These are phyloP conservation scores for Fusarium verrucosum DNA, from an alignment of 2,329 filamentous ascomycete species.

Conservation along the genomic window DNA sequence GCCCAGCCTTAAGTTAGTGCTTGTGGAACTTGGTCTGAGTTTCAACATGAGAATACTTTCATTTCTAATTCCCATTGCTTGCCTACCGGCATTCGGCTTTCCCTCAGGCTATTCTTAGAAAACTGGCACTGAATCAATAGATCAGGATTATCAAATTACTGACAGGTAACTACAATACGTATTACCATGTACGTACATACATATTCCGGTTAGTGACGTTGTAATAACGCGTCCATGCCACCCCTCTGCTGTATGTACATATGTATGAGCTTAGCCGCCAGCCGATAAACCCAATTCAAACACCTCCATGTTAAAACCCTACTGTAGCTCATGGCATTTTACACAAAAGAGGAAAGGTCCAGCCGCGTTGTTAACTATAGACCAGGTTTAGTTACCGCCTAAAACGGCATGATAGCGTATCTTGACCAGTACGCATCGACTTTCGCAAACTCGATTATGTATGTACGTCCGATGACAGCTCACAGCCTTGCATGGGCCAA, in stretches of 20 bases:
- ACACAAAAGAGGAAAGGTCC: slow-evolving; percentile 28
- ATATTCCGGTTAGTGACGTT: slow-evolving; percentile 28
- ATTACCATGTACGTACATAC: too few relatives aligned
- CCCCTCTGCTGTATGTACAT: too few relatives aligned
- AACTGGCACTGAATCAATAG: neutral
- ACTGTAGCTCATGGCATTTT: slow-evolving; percentile 13
- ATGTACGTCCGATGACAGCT: slow-evolving; percentile 11
- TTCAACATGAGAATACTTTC: neutral
- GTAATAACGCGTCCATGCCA: neutral
- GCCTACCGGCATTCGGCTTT: neutral
- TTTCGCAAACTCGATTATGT: slow-evolving; percentile 2
- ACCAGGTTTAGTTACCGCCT: slow-evolving; percentile 30
- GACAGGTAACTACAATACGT: too few relatives aligned
- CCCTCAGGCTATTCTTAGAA: neutral
- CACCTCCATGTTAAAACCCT: slow-evolving; percentile 24
- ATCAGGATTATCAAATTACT: slow-evolving; percentile 6
- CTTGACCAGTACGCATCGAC: neutral
- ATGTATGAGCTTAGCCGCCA: slow-evolving; percentile 17
- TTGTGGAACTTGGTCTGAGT: neutral
- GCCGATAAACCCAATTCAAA: slow-evolving; percentile 27
- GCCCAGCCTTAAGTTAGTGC: too few relatives aligned
- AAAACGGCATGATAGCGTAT: slow-evolving; percentile 26
- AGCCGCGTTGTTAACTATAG: slow-evolving; percentile 12
- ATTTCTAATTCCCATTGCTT: neutral
- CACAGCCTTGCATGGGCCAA: slow-evolving; percentile 35